A percentile compares a stretch with the other conserved stretches of the same genome.
These are phyloP conservation scores for Metschnikowia continentalis DNA, from an alignment of 805 yeast genomes.

Conservation along the genomic window DNA sequence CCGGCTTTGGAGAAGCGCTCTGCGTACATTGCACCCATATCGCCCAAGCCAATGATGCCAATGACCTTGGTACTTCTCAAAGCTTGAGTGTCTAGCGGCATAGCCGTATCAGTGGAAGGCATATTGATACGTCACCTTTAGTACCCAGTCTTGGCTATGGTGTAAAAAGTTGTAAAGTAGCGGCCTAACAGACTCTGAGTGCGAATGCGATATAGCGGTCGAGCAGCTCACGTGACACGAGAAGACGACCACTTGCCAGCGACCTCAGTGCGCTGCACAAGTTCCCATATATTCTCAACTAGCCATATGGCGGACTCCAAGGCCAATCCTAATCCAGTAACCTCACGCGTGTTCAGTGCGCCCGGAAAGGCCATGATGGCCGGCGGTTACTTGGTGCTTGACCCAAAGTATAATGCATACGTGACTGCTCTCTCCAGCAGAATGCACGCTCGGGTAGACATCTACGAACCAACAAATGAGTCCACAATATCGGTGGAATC, in stretches of 20 bases:
- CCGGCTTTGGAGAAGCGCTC: constrained; percentile 72
- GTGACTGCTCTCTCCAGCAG: constrained; percentile 86
- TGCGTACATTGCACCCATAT: constrained; percentile 93
- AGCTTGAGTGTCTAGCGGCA: background rate
- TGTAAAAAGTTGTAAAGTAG: no score
- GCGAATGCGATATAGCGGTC: background rate
- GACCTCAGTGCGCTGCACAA: background rate
- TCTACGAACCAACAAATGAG: constrained; percentile 10
- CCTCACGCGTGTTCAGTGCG: constrained; percentile 64
- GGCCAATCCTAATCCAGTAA: background rate
- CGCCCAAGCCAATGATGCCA: constrained; percentile 95
- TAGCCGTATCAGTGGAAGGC: background rate
- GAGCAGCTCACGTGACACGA: background rate
- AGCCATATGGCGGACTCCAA: background rate
- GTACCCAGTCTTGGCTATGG: no score
- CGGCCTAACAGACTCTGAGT: background rate
- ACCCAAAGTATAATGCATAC: constrained; percentile 67
- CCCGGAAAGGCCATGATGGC: constrained; percentile 94
- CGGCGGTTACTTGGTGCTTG: constrained; percentile 91
- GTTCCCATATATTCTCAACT: background rate
- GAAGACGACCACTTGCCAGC: background rate
- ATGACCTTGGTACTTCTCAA: constrained; percentile 43
- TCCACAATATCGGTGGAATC: constrained; percentile 48
- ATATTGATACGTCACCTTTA: background rate
- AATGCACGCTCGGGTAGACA: constrained; percentile 67